Percentiles rank a stretch among this genome's conserved stretches.
phyloP scores from a whole-genome alignment of 2,329 filamentous ascomycete species.

The Xenoacremonium recifei region DNA sequence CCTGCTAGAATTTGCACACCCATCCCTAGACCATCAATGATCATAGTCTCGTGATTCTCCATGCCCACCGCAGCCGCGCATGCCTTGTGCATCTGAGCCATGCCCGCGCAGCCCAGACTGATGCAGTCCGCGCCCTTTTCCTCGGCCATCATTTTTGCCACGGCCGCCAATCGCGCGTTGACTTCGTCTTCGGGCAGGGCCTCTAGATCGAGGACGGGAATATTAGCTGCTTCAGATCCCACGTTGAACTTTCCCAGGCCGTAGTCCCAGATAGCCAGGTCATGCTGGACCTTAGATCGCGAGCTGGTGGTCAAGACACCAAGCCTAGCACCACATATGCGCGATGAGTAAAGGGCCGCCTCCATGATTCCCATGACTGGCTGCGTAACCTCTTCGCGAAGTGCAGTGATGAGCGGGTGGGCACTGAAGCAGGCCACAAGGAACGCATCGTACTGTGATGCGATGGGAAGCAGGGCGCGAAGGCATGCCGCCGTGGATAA shows the following conservation, averaged over 20 bases:
- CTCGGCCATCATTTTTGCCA: constrained; percentile 2
- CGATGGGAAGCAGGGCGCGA: too few relatives aligned
- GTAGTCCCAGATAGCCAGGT: neutral
- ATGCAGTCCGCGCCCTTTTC: constrained; percentile 4
- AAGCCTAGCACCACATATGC: constrained; percentile 2
- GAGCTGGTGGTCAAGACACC: constrained; percentile 4
- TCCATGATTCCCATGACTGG: constrained; percentile 6
- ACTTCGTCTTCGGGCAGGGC: constrained; percentile 1
- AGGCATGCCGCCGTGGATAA: too few relatives aligned
- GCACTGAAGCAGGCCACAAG: constrained; percentile 4
- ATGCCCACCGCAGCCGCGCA: constrained; percentile 5
- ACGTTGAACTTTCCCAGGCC: constrained; percentile 4
- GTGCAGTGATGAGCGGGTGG: constrained; percentile 1
- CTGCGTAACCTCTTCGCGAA: constrained; percentile 5
- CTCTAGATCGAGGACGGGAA: constrained; percentile 5
- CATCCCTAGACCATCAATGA: constrained; percentile 2
- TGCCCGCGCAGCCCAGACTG: constrained; percentile 5
- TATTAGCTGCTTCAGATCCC: constrained; percentile 2
- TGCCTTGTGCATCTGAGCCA: constrained; percentile 5
- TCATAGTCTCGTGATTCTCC: constrained; percentile 3
- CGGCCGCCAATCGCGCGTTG: neutral
- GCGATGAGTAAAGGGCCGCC: constrained; percentile 2
- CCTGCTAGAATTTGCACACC: constrained; percentile 3
- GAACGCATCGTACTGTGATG: too few relatives aligned
- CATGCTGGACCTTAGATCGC: constrained; percentile 3